phyloP scores from a whole-genome alignment of 495 filamentous ascomycete genomes.

The Penicillium alfredii region DNA sequence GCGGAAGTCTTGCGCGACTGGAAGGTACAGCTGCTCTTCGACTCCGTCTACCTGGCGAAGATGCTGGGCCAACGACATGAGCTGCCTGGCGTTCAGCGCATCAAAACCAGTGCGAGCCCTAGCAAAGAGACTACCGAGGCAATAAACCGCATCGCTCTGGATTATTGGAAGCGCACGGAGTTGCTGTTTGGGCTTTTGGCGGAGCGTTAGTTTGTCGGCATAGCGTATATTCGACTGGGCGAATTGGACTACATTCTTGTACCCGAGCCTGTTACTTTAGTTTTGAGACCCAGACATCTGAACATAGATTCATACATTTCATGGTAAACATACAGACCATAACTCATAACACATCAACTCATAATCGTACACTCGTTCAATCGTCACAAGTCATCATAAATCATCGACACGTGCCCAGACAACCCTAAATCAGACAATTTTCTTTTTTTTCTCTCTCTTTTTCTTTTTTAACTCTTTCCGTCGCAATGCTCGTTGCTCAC shows the following conservation, averaged over 20 bases:
- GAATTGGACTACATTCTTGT: no score
- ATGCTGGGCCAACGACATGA: conserved; percentile 36
- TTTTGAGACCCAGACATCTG: no score
- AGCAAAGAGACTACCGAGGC: conserved; percentile 39
- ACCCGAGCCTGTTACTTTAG: no score
- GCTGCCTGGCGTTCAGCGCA: conserved; percentile 42
- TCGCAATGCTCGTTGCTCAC: no score
- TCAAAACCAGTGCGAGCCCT: conserved; percentile 39
- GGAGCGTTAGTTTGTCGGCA: no score
- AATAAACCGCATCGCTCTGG: conserved; percentile 52
- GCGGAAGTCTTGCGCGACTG: conserved; percentile 41
- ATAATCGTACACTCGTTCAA: no score
- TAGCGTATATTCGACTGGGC: no score
- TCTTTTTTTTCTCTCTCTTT: no score
- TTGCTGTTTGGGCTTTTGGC: conserved; percentile 62
- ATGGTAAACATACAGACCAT: neutral
- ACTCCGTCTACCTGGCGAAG: conserved; percentile 59
- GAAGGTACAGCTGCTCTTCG: conserved; percentile 72
- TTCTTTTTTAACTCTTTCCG: no score
- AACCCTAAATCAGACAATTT: neutral
- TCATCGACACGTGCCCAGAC: neutral
- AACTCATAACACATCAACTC: no score
- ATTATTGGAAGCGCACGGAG: conserved; percentile 76
- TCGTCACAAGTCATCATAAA: no score
- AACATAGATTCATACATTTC: neutral